A percentile compares a stretch with the other conserved stretches of the same genome.
Evolutionary conservation across 1,284 basidiomycete species (phyloP).

Genomic region (Pascua sp.): DNA sequence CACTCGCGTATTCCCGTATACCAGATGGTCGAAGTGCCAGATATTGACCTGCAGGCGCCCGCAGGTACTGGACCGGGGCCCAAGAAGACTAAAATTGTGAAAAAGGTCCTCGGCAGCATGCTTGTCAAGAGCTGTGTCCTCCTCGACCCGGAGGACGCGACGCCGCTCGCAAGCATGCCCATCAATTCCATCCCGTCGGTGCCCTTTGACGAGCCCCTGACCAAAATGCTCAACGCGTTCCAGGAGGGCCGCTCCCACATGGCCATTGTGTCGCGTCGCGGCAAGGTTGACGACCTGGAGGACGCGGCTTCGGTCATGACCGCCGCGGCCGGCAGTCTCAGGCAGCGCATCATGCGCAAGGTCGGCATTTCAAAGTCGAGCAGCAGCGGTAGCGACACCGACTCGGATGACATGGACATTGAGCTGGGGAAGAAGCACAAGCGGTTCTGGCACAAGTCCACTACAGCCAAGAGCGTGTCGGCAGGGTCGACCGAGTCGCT

Average conservation of each 20-base stretch:
- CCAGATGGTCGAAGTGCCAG: slow-evolving; percentile 64
- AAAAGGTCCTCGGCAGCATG: slow-evolving; percentile 75
- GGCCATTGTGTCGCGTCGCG: slow-evolving; percentile 73
- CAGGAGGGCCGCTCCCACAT: slow-evolving; percentile 89
- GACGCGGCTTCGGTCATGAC: slow-evolving; percentile 44
- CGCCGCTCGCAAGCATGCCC: slow-evolving; percentile 70
- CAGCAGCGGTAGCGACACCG: slow-evolving; percentile 57
- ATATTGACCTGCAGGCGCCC: slow-evolving; percentile 31
- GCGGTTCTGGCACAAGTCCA: neutral
- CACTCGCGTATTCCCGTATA: slow-evolving; percentile 66
- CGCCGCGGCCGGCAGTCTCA: slow-evolving; percentile 53
- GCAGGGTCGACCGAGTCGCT: slow-evolving; percentile 3
- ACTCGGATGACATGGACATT: slow-evolving; percentile 52
- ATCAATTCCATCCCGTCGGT: slow-evolving; percentile 82
- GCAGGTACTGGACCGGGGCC: slow-evolving; percentile 18
- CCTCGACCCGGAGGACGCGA: slow-evolving; percentile 80
- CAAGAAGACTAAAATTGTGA: slow-evolving; percentile 54
- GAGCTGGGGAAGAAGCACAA: slow-evolving; percentile 17
- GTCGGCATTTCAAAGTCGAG: slow-evolving; percentile 31
- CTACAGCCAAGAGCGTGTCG: neutral
- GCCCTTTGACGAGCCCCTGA: slow-evolving; percentile 76
- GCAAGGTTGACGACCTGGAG: slow-evolving; percentile 29
- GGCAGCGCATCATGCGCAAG: slow-evolving; percentile 35
- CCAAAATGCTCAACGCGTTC: slow-evolving; percentile 83
- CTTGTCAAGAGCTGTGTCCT: slow-evolving; percentile 81